Conservation (phyloP, 2,329 filamentous ascomycete species). For the Periglandula ipomoeae region DNA sequence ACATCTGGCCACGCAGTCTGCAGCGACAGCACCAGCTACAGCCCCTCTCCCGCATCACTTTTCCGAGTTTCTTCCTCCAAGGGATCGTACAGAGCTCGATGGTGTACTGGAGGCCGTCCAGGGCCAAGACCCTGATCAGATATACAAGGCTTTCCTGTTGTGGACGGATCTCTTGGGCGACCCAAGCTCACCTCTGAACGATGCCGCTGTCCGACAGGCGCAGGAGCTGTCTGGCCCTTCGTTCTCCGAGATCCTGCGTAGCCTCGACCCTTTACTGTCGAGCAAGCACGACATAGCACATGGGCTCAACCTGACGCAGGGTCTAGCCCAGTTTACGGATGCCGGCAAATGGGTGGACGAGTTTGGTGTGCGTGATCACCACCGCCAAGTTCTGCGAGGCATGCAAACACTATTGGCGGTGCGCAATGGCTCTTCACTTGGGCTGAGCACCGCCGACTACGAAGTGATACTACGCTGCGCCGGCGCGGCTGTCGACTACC, state of each 20-base stretch:
- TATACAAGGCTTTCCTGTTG: slow-evolving; percentile 17
- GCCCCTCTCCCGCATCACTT: slow-evolving; percentile 4
- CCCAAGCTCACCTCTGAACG: slow-evolving; percentile 10
- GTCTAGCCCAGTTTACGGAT: slow-evolving; percentile 30
- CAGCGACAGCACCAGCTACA: slow-evolving; percentile 6
- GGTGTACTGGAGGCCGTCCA: slow-evolving; percentile 24
- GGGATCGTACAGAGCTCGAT: slow-evolving; percentile 14
- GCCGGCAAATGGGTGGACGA: slow-evolving; percentile 28
- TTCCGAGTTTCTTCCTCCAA: slow-evolving; percentile 8
- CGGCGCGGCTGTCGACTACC: slow-evolving; percentile 32
- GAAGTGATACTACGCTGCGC: slow-evolving; percentile 36
- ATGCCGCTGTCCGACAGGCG: slow-evolving; percentile 22
- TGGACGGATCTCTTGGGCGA: slow-evolving; percentile 19
- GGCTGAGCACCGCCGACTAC: slow-evolving; percentile 32
- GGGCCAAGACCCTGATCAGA: slow-evolving; percentile 14
- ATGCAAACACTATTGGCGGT: slow-evolving; percentile 25
- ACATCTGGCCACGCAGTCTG: slow-evolving; percentile 16
- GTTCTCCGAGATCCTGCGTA: slow-evolving; percentile 55
- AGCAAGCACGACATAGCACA: slow-evolving; percentile 38
- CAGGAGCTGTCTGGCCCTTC: slow-evolving; percentile 38
- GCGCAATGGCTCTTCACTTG: slow-evolving; percentile 18
- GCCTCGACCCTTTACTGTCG: slow-evolving; percentile 45
- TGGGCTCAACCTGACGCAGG: slow-evolving; percentile 28
- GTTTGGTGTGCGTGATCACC: slow-evolving; percentile 35
- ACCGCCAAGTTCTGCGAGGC: slow-evolving; percentile 26